phyloP scores from a whole-genome alignment of 495 filamentous ascomycete species.

The Lasiosphaeris hirsuta region DNA sequence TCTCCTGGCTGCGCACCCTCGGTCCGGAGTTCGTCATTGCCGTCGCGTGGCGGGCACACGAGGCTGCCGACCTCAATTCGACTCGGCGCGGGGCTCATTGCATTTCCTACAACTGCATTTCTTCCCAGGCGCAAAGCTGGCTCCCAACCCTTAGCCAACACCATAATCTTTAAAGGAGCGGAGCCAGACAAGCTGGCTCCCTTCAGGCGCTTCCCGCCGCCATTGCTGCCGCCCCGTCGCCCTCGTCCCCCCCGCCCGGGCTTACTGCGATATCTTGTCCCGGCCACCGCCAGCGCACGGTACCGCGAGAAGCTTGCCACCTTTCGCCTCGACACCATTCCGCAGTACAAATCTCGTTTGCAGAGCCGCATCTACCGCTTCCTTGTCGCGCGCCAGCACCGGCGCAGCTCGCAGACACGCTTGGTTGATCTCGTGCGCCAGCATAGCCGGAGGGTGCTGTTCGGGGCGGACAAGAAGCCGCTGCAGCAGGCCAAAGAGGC shows the following conservation, averaged over 20 bases:
- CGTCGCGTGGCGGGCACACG: too few relatives aligned
- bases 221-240: background rate
- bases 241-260: constrained; percentile 25
- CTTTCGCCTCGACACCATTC: constrained; percentile 71
- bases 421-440: constrained; percentile 51
- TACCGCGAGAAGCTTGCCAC: constrained; percentile 59
- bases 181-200: constrained; percentile 23
- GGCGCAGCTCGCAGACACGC: constrained; percentile 44
- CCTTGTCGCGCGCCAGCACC: constrained; percentile 61
- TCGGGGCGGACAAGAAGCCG: background rate
- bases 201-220: constrained; percentile 20
- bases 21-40: background rate
- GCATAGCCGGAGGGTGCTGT: constrained; percentile 34
- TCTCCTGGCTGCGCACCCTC: background rate
- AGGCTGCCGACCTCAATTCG: too few relatives aligned
- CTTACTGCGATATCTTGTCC: constrained; percentile 59
- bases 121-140: too few relatives aligned
- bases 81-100: too few relatives aligned
- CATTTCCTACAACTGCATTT: too few relatives aligned
- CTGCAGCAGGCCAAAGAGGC: background rate
- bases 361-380: constrained; percentile 74
- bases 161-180: background rate
- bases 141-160: background rate
- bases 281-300: constrained; percentile 52
- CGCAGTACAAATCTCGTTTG: constrained; percentile 61